Base-by-base conservation (phyloP, 2,329 filamentous ascomycete species). In the Stagonosporopsis vannaccii region DNA sequence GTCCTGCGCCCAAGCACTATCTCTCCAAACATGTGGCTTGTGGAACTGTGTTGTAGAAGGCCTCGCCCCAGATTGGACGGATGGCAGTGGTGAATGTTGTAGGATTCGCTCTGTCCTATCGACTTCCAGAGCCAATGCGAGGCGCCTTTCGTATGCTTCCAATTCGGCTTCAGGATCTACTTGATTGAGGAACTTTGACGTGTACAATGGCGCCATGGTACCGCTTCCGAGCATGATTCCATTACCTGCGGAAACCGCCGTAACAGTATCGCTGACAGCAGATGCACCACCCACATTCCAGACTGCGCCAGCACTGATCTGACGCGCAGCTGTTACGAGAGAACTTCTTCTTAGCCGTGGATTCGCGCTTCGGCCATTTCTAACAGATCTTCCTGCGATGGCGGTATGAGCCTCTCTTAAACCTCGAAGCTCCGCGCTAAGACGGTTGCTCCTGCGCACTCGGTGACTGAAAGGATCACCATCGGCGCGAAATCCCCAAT, bases 121-220 rank as follows among this genome's bases (percentile, higher is more conserved):
- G 58, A 98, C 83, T n/a, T 90, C 85, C 47, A 98, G 81, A 2
- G 95, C 95, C 15, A 88, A 80, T 8, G 93, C 92, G 51, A 99
- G 78, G 25, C 92, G 86, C 36, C 85, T 84, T 67, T 90, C 86
- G 69, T 96, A 90, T 48, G 85, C 86, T 53, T 89, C 85, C 12
- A 83, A 78, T 36, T 91, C 86, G 33, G 90, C 85, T 33, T 85
- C 82, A 1, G 80, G 75, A 32, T 80, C 80, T 20, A 73, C 70
- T 48, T 76, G 78, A 35, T 81, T 78, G 30, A 85, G 71, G 66
- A 87, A 89, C 48, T 78, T 80, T 41, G 84, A 86, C 28, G 77
- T 80, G 70, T 85, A 84, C 64, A 84, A 78, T 5, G 88, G 89
- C 35, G 91, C 90, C 69, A 87, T 91, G 1, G 89, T 90, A 26